Evolutionary conservation across 2,329 filamentous ascomycete species (phyloP), one percentile per base, ranked within the genome.

Genomic region (Cladosporium sp.): DNA sequence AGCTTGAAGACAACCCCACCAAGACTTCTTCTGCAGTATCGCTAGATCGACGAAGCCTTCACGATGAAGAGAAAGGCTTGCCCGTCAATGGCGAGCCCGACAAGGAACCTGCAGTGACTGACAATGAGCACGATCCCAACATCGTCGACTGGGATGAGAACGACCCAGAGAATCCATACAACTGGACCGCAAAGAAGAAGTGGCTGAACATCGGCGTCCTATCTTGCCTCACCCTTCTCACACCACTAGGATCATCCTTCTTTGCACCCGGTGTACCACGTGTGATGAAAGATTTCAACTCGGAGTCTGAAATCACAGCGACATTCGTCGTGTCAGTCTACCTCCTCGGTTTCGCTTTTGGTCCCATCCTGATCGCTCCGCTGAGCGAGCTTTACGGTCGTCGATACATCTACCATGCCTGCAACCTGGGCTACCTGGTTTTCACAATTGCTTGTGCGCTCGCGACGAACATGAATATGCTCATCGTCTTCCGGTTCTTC

Each of bases 291-390:
- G 59, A 78, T 51, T 84, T 77, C 60, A 63, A 69, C 19, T 79
- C 82, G 0, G 76, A 76, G 0, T 69, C 65, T 0, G 76, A 81
- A 55, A 77, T 82, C 5, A 80, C 78, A 61, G 56, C 56, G 14
- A 74, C 76, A 0, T 67, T 84, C 11, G 80, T 78, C 0, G 81
- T 79, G 0, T 77, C 76, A 19, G 69, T 83, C 25, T 67, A 84
- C 5, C 78, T 83, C 66, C 64, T 76, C 19, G 81, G 80, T 0
- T 80, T 79, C 62, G 65, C 73, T 8, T 59, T 76, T 19, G 82
- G 83, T 58, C 58, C 58, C 8, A 43, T 84, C 51, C 28, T 84
- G 67, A 61, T 84, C 17, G 79, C 75, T 57, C 78, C 82, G 1
- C 84, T 84, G 65, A 73, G 85, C 17, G 76, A 59, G 49, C 47